These are phyloP conservation scores for Fusarium sp. DNA, from an alignment of 2,329 filamentous ascomycete species.

Conservation along the genomic window DNA sequence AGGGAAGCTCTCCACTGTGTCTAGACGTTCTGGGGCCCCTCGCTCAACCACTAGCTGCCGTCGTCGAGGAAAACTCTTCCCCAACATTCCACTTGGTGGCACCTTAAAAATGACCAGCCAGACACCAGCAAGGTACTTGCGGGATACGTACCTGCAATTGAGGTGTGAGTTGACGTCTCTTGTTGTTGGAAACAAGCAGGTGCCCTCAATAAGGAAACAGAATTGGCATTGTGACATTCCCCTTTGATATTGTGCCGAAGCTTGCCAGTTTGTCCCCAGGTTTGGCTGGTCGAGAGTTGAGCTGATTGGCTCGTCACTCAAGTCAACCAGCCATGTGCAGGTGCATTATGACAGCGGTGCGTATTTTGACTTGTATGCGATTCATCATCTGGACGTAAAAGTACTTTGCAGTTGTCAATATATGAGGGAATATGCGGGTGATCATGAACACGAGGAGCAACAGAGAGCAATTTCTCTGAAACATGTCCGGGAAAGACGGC, in stretches of 20 bases:
- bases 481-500: slow-evolving; percentile 30
- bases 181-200: slow-evolving; percentile 8
- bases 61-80: slow-evolving; percentile 49
- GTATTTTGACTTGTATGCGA: slow-evolving; percentile 18
- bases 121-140: slow-evolving; percentile 46
- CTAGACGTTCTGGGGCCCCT: slow-evolving; percentile 43
- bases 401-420: slow-evolving; percentile 5
- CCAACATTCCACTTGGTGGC: slow-evolving; percentile 51
- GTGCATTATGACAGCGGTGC: slow-evolving; percentile 37
- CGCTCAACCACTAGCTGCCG: slow-evolving; percentile 46
- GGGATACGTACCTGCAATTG: slow-evolving; percentile 20
- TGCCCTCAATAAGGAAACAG: slow-evolving; percentile 28
- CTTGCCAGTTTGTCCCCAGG: slow-evolving; percentile 42
- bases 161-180: slow-evolving; percentile 2
- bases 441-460: slow-evolving; percentile 2
- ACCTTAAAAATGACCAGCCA: slow-evolving; percentile 43
- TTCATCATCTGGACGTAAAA: slow-evolving; percentile 1
- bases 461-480: slow-evolving; percentile 20
- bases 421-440: slow-evolving; percentile 12
- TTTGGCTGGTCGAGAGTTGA: slow-evolving; percentile 29
- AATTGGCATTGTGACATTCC: slow-evolving; percentile 26
- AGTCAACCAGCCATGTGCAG: slow-evolving; percentile 33
- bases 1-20: slow-evolving; percentile 19
- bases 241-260: slow-evolving; percentile 42
- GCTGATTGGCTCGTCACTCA: slow-evolving; percentile 40